These are phyloP conservation scores for Microstegium vimineum DNA, from an alignment of 176 grass and related monocot genomes.

Conservation along the genomic window DNA sequence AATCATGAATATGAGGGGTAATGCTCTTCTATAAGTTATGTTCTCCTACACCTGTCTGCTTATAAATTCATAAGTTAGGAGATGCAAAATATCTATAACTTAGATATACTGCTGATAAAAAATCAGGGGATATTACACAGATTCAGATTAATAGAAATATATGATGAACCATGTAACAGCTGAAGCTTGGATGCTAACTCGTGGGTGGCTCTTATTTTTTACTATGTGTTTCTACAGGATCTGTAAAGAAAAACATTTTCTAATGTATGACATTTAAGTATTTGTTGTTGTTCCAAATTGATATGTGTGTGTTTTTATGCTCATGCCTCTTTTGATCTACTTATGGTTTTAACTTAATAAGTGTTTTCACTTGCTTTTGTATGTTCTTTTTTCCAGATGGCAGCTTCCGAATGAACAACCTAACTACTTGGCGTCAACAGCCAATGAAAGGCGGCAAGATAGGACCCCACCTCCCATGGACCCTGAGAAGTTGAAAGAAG, in stretches of 20 bases:
- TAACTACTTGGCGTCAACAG: constrained; percentile 61
- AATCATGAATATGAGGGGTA: not conserved
- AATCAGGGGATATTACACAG: not conserved
- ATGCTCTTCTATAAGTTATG: not conserved
- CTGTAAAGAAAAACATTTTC: not conserved
- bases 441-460: constrained; percentile 70
- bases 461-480: constrained; percentile 53
- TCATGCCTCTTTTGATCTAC: not conserved
- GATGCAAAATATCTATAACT: not conserved
- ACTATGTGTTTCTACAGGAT: not conserved
- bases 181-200: not conserved
- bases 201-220: not conserved
- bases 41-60: not conserved
- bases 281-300: not conserved
- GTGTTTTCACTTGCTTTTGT: not conserved
- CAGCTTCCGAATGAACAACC: constrained; percentile 63
- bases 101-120: not conserved
- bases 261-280: not conserved
- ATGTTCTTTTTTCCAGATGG: constrained; percentile 54
- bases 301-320: not conserved
- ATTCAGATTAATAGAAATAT: not conserved
- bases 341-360: not conserved
- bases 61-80: not conserved
- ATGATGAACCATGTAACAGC: not conserved
- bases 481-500: constrained; percentile 76